phyloP scores from a whole-genome alignment of 2,329 filamentous ascomycete species.

The Trichoderma sp. region DNA sequence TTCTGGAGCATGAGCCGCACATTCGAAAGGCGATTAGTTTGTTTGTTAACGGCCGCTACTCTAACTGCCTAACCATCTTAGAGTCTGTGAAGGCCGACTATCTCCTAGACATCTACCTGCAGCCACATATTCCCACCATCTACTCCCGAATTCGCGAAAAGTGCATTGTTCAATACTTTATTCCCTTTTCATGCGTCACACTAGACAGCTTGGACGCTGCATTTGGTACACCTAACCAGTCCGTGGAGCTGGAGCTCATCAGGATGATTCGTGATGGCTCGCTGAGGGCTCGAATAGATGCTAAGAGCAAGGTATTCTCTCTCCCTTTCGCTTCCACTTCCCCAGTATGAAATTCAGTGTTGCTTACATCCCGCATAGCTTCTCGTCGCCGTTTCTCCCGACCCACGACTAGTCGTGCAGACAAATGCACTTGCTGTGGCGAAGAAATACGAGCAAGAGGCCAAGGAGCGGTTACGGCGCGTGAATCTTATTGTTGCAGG shows the following conservation, averaged over 20 bases:
- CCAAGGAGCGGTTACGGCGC: conserved; percentile 72
- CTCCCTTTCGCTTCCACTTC: background rate
- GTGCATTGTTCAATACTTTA: conserved; percentile 89
- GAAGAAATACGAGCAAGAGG: conserved; percentile 69
- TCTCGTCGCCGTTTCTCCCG: conserved; percentile 67
- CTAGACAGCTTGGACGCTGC: conserved; percentile 73
- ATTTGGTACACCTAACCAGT: conserved; percentile 63
- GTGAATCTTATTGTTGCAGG: conserved; percentile 75
- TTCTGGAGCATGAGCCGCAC: conserved; percentile 90
- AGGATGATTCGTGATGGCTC: conserved; percentile 70
- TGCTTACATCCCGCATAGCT: conserved; percentile 45
- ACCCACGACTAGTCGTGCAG: conserved; percentile 70
- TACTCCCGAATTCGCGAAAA: conserved; percentile 79
- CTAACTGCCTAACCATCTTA: conserved; percentile 76
- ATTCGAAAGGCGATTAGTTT: conserved; percentile 85
- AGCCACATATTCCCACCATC: conserved; percentile 67
- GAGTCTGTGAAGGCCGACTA: conserved; percentile 82
- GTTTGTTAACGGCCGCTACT: conserved; percentile 89
- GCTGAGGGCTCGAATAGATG: conserved; percentile 78
- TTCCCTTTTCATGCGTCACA: conserved; percentile 85
- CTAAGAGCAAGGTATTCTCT: conserved; percentile 66
- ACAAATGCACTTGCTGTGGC: conserved; percentile 65
- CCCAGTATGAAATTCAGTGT: background rate
- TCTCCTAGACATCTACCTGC: conserved; percentile 83
- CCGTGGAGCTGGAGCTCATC: conserved; percentile 72